Evolutionary conservation across 2,329 filamentous ascomycete species (phyloP), one percentile per base, ranked within the genome.

Genomic region (Capronia americana): DNA sequence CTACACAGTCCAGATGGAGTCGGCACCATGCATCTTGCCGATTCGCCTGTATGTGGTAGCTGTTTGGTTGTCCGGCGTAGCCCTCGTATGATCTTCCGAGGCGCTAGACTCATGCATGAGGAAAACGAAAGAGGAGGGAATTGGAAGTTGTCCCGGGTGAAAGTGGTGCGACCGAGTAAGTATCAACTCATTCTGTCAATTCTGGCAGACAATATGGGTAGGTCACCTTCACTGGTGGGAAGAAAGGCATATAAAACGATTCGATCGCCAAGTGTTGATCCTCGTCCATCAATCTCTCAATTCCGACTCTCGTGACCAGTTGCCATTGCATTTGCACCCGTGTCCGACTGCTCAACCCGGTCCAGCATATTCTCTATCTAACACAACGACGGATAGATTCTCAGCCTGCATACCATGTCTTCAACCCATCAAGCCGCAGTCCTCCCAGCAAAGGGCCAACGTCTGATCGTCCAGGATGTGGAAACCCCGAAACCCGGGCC

Each of bases 401-500:
- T 44, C 38, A 44, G 17, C 38, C 38, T n/a, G 38, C n/a, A 24
- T 28, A 44, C 5, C 55, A 59, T 59, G 57, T 46, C 63, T 41
- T 44, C 65, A n/a, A 66, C 30, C 26, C 64, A 66, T 46, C 55
- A 63, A 55, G 64, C 60, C n/a, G 64, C 64, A 34, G n/a, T 66
- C 17, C 23, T 66, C 46, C 46, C 30, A 14, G 51, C 30, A 17
- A 63, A 63, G 26, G 64, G 55, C 34, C 23, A 48, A 12, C 59
- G 23, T 17, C 59, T 63, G n/a, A 50, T 48, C 8, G 12, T 66
- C n/a, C 59, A 63, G 28, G n/a, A 46, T 26, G 8, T 62, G 8
- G 8, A 32, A n/a, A 66, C 77, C 0, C 74, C 74, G 26, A 67
- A 68, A 1, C 76, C 78, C 0, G 75, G 76, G 6, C 76, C 78